Evolutionary conservation across 352 stramenopile species (phyloP).

Genomic region (Phytophthora ramorum): DNA sequence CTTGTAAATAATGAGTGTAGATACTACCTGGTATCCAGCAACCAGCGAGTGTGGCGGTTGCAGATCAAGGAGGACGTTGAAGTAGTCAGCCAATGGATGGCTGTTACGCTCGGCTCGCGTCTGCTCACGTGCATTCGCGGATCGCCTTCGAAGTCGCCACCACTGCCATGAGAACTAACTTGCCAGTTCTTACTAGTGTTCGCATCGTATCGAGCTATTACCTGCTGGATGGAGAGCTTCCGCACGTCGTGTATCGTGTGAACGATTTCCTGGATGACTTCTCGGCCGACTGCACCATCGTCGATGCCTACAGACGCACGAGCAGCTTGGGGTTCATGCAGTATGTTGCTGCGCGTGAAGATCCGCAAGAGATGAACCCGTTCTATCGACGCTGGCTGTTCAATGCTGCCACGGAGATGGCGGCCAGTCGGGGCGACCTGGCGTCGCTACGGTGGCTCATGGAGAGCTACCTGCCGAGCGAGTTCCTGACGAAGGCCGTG

Average conservation of each 20-base stretch:
- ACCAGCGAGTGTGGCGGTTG: too few relatives aligned
- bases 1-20: conserved; percentile 25
- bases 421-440: conserved; percentile 1
- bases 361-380: conserved; percentile 13
- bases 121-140: not conserved
- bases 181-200: conserved; percentile 1
- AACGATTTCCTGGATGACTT: conserved; percentile 29
- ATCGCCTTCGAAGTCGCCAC: not conserved
- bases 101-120: not conserved
- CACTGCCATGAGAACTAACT: not conserved
- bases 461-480: conserved; percentile 25
- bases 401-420: conserved; percentile 19
- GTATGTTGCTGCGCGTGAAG: conserved; percentile 26
- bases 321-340: conserved; percentile 15
- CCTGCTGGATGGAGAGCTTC: conserved; percentile 20
- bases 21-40: conserved; percentile 1
- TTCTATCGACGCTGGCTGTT: conserved; percentile 35
- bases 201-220: not conserved
- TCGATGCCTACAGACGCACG: conserved; percentile 18
- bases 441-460: not conserved
- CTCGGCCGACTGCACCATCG: conserved; percentile 21
- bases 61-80: too few relatives aligned
- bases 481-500: conserved; percentile 33
- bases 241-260: conserved; percentile 18
- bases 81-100: not conserved